Conservation (phyloP, 2,329 filamentous ascomycete genomes). For the Talaromyces sp. region DNA sequence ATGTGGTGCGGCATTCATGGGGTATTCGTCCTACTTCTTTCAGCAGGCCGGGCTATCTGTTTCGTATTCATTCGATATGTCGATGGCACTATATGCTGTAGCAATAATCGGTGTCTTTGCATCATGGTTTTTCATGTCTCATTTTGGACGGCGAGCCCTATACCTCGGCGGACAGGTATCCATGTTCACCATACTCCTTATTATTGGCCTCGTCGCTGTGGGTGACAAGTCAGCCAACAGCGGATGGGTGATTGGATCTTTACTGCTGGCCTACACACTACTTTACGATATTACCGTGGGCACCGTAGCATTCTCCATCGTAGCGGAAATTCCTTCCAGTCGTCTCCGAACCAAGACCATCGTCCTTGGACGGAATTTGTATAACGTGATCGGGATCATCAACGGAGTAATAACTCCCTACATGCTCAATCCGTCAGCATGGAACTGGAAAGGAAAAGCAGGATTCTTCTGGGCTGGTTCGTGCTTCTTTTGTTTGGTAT, state of each 20-base stretch:
- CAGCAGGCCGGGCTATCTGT: conserved; percentile 54
- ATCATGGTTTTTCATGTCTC: conserved; percentile 75
- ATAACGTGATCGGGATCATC: conserved; percentile 78
- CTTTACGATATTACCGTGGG: conserved; percentile 84
- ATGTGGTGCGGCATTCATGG: conserved; percentile 61
- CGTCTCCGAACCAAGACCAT: conserved; percentile 87
- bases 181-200: conserved; percentile 71
- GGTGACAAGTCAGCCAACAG: conserved; percentile 54
- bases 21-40: conserved; percentile 61
- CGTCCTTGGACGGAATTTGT: conserved; percentile 75
- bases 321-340: conserved; percentile 77
- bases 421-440: conserved; percentile 83
- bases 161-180: conserved; percentile 74
- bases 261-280: conserved; percentile 79
- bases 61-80: conserved; percentile 50
- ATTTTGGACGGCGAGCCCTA: conserved; percentile 70
- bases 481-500: conserved; percentile 75
- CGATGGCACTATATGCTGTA: conserved; percentile 58
- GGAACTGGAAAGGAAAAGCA: conserved; percentile 83
- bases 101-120: conserved; percentile 78
- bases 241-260: conserved; percentile 66
- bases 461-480: conserved; percentile 86
- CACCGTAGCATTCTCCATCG: conserved; percentile 84
- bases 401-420: conserved; percentile 80
- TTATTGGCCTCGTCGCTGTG: conserved; percentile 79